phyloP scores from a whole-genome alignment of 2,329 filamentous ascomycete species.

The Aciculosporium take region DNA sequence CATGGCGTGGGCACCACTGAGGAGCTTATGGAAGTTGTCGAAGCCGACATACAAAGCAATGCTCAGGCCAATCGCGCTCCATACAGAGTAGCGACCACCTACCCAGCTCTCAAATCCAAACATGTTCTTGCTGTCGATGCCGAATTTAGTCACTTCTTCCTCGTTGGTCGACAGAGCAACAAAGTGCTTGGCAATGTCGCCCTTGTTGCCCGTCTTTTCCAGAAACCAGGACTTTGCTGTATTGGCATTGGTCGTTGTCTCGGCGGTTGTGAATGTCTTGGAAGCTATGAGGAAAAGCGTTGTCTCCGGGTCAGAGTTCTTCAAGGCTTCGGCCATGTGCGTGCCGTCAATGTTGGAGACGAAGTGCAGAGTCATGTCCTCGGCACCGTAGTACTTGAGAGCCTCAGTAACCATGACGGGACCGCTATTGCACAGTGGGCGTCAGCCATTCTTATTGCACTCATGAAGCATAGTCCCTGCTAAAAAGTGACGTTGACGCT shows the following conservation, averaged over 20 bases:
- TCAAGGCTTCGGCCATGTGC: constrained; percentile 87
- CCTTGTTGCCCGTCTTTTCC: constrained; percentile 59
- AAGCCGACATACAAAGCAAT: constrained; percentile 91
- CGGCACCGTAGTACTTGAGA: constrained; percentile 83
- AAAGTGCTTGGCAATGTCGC: constrained; percentile 95
- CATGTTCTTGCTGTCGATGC: constrained; percentile 98
- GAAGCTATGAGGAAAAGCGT: constrained; percentile 98
- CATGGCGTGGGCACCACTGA: constrained; percentile 90
- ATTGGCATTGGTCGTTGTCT: constrained; percentile 95
- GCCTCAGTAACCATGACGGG: constrained; percentile 99
- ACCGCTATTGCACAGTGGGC: constrained; percentile 39
- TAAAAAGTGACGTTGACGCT: not conserved
- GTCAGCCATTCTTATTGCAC: not conserved
- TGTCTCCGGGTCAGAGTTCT: constrained; percentile 81
- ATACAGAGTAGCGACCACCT: constrained; percentile 94
- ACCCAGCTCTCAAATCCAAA: constrained; percentile 99
- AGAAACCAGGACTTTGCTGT: constrained; percentile 96
- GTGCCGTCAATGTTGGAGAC: constrained; percentile 99
- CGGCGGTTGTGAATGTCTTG: constrained; percentile 98
- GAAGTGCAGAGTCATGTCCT: constrained; percentile 82
- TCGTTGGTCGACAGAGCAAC: constrained; percentile 96
- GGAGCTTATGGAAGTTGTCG: constrained; percentile 95
- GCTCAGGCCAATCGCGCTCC: constrained; percentile 94
- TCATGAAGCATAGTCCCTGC: no score
- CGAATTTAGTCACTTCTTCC: constrained; percentile 90